Evolutionary conservation across 2,329 filamentous ascomycete genomes (phyloP).

Genomic region (Penicillium janthinellum): DNA sequence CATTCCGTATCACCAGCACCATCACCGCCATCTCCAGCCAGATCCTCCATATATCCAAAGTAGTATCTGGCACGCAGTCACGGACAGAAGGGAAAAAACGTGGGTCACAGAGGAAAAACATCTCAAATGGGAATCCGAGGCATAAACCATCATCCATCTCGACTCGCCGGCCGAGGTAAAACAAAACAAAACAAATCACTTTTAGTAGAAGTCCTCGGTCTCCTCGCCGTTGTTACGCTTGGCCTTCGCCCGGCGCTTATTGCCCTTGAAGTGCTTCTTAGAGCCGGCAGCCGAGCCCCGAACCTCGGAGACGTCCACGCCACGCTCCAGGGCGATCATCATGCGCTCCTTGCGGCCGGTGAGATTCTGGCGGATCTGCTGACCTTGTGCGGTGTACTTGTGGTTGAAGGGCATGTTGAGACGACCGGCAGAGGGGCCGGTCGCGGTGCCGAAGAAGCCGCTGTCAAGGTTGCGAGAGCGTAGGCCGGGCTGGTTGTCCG

Average conservation of each 20-base stretch:
- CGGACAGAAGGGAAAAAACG: constrained; percentile 3
- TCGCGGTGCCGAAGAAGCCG: constrained; percentile 77
- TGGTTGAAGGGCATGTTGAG: constrained; percentile 82
- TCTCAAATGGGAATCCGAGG: constrained; percentile 5
- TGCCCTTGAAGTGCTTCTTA: constrained; percentile 76
- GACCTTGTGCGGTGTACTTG: constrained; percentile 82
- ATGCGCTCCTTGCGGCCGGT: constrained; percentile 78
- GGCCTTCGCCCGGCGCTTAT: constrained; percentile 40
- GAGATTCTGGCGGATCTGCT: constrained; percentile 70
- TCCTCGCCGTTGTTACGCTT: constrained; percentile 33
- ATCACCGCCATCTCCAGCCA: constrained; percentile 7
- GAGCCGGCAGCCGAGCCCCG: constrained; percentile 50
- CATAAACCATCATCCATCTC: constrained; percentile 14
- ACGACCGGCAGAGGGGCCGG: constrained; percentile 62
- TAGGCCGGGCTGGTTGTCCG: constrained; percentile 56
- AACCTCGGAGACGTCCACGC: constrained; percentile 79
- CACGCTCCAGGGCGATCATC: constrained; percentile 80
- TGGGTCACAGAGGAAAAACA: constrained; percentile 8
- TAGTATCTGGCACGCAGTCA: background rate
- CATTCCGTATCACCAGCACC: constrained; percentile 17
- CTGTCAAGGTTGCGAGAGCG: constrained; percentile 81
- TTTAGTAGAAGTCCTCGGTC: constrained; percentile 34
- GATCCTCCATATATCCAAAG: background rate
- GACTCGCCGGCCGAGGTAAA: constrained; percentile 27
- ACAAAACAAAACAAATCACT: constrained; percentile 17